Evolutionary conservation across 225 moss, liverwort and hornwort species (phyloP), one percentile per base, ranked within the genome.

Genomic region (Sphagnum tenellum): DNA sequence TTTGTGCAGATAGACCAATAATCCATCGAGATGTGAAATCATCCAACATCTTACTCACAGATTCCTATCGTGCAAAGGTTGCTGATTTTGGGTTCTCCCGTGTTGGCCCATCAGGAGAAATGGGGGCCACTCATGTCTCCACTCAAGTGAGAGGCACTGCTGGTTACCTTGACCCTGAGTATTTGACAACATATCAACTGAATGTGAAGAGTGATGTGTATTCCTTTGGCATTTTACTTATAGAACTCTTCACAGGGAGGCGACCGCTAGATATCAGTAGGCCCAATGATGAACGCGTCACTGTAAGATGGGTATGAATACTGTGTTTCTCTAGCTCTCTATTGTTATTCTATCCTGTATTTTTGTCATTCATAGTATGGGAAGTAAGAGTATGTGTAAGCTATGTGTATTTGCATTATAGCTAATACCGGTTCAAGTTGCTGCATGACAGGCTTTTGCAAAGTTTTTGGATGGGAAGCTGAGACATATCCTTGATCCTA

Each of bases 11-110:
- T 67, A 79, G 79, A 2, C 83, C 83, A 49, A 84, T 84, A 57
- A 84, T 84, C 45, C 83, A 84, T 74, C 66, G 83, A 59, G 83
- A 84, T 64, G 80, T 84, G 50, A 84, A 84, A 71, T 72, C 83
- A 55, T 79, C 83, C 12, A 84, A 84, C 50, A 84, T 84, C 63
- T 76, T 84, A 63, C 72, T 84, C 47, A 84, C 83, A 4, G 80
- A 80, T 8, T 77, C 83, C 1, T 77, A 58, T 64, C 61, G 83
- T 69, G 83, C 83, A 45, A 84, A 84, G 72, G 80, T 84, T 60
- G 80, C 83, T 13, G 83, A 84, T 80, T 84, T 84, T 69, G 83
- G 83, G 8, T 84, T 84, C 50, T 84, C 83, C 61, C 76, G 83
- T 62, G 64, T 66, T 45, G 83, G 83, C 46, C 83, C 83, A 2